phyloP scores from a whole-genome alignment of 1,139 yeast genomes.

The Kazachstania sp. region DNA sequence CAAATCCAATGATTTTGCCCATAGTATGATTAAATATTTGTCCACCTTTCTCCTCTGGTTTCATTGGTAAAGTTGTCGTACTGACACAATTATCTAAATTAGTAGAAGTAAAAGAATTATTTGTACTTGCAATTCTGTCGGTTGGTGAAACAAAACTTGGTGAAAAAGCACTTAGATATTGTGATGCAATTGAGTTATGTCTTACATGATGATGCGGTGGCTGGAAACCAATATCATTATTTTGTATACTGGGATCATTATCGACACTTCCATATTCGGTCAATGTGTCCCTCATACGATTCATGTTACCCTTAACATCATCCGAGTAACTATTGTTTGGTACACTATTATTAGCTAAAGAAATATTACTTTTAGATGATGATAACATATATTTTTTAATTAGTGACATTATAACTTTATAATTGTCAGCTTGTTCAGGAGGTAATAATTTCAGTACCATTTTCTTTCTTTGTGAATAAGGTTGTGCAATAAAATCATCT shows the following conservation, averaged over 20 bases:
- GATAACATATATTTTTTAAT: slow-evolving; percentile 27
- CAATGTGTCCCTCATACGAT: slow-evolving; percentile 1
- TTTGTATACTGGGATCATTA: background rate
- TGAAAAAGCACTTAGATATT: slow-evolving; percentile 34
- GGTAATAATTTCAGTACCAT: slow-evolving; percentile 50
- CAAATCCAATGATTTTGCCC: slow-evolving; percentile 79
- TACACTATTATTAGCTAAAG: slow-evolving; percentile 11
- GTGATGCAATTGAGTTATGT: slow-evolving; percentile 36
- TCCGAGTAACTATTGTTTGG: background rate
- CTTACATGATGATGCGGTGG: slow-evolving; percentile 11
- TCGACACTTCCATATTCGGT: background rate
- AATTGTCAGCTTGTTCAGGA: slow-evolving; percentile 34
- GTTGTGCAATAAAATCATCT: slow-evolving; percentile 50
- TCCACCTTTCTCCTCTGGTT: slow-evolving; percentile 53
- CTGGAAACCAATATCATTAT: background rate
- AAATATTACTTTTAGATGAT: slow-evolving; percentile 21
- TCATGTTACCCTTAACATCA: background rate
- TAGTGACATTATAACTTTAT: slow-evolving; percentile 30
- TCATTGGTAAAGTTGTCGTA: slow-evolving; percentile 1
- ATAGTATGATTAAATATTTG: slow-evolving; percentile 49
- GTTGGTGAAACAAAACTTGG: slow-evolving; percentile 21
- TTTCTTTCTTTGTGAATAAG: slow-evolving; percentile 61
- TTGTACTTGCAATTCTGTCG: slow-evolving; percentile 3
- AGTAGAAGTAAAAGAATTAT: background rate
- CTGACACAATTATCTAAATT: background rate